phyloP scores from a whole-genome alignment of 73 alveolate species.

The Vitrella brassicaformis region DNA sequence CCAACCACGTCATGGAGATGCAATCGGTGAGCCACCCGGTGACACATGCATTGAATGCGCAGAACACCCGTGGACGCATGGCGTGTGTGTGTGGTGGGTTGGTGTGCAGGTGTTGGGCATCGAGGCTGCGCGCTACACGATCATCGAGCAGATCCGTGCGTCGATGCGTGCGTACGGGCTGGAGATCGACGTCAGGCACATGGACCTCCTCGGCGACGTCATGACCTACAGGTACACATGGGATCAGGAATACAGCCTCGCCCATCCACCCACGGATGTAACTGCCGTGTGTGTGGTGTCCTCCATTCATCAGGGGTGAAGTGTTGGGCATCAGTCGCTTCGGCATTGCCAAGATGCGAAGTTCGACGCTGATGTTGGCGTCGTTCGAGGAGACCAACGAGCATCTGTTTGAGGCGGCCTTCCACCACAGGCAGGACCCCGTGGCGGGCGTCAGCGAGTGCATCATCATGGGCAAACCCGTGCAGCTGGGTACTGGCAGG shows the following conservation, averaged over 20 bases:
- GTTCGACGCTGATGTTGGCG: slow-evolving; percentile 78
- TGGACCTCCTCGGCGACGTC: slow-evolving; percentile 79
- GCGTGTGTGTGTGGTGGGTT: too few relatives aligned
- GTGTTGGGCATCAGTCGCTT: slow-evolving; percentile 86
- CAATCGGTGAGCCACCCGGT: slow-evolving; percentile 1
- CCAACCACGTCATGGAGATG: slow-evolving; percentile 79
- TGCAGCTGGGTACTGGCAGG: slow-evolving; percentile 84
- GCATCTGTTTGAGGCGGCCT: slow-evolving; percentile 82
- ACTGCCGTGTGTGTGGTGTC: too few relatives aligned
- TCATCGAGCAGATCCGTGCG: slow-evolving; percentile 62
- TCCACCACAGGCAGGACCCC: slow-evolving; percentile 60
- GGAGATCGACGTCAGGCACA: slow-evolving; percentile 75
- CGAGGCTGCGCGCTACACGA: slow-evolving; percentile 84
- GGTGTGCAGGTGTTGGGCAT: slow-evolving; percentile 72
- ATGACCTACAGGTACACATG: slow-evolving; percentile 92
- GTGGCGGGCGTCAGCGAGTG: slow-evolving; percentile 87
- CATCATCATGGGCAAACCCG: slow-evolving; percentile 82
- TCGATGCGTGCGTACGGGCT: slow-evolving; percentile 44
- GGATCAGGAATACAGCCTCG: too few relatives aligned
- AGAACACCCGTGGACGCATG: too few relatives aligned
- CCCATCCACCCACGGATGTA: too few relatives aligned
- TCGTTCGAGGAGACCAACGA: slow-evolving; percentile 91
- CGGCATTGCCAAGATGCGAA: slow-evolving; percentile 86
- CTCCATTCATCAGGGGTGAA: slow-evolving; percentile 64
- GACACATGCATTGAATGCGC: too few relatives aligned